Base-by-base conservation (phyloP, 208 protist species). In the Herpetomonas muscarum region DNA sequence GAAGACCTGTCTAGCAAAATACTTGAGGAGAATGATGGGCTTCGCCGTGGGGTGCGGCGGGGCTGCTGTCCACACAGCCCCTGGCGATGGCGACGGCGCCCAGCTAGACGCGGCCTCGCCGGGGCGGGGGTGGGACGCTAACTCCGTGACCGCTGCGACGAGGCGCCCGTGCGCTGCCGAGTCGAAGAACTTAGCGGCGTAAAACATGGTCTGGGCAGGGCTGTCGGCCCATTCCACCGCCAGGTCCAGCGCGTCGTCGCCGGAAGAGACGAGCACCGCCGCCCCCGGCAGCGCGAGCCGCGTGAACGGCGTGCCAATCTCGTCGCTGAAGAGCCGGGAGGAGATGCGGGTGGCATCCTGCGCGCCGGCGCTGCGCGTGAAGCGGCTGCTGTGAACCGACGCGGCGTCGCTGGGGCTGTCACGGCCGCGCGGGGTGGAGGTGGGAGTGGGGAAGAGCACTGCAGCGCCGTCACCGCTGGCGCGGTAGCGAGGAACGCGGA, bases 151-250 rank as follows among this genome's bases (percentile, higher is more conserved):
- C n/a, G 51, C 10, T 22, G 58, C 61, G n/a, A 74, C 10, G 17
- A 87, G 41, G 21, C 45, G 29, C 19, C 41, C 32, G 49, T 73
- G 67, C 31, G 67, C 24, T 21, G 41, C 9, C 10, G 76, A 84
- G 42, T 85, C 74, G 56, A 72, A 82, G 46, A 70, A 88, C 52
- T 82, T 81, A 37, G 73, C 67, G 32, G 76, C 66, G 55, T 84
- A 89, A 53, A 73, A 80, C 51, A 75, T 53, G 26, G 74, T 89
- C 30, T 71, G 58, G 15, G 60, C 51, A 44, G 74, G 61, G 52
- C 60, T 76, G 34, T 83, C 81, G n/a, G 69, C 63, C 81, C 81
- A 89, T 45, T 79, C 60, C 13, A 61, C 50, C 15, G 75, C 75
- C 26, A 89, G 51, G 50, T 83, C 77, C 29, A 85, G 55, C 45